Evolutionary conservation across 2,329 filamentous ascomycete genomes (phyloP).

Genomic region (Xylaria sp.): DNA sequence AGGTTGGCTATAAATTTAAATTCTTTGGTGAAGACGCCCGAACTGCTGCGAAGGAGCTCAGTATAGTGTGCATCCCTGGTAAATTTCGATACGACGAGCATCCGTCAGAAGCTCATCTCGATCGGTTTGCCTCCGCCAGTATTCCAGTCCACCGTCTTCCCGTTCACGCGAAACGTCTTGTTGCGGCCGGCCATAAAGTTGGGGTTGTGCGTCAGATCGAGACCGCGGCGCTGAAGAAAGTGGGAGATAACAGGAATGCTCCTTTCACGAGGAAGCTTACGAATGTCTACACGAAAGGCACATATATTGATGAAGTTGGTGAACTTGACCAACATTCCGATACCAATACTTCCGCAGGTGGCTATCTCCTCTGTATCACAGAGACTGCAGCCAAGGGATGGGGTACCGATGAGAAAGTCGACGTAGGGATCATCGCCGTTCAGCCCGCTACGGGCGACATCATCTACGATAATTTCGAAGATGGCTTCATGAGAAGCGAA

Average conservation of each 20-base stretch:
- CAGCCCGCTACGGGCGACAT: slow-evolving; percentile 96
- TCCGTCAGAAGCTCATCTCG: slow-evolving; percentile 87
- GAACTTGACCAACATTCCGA: slow-evolving; percentile 66
- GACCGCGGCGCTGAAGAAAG: slow-evolving; percentile 94
- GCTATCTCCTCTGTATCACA: slow-evolving; percentile 92
- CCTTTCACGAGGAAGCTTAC: slow-evolving; percentile 93
- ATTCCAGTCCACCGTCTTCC: slow-evolving; percentile 90
- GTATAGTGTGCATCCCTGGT: slow-evolving; percentile 95
- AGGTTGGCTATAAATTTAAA: slow-evolving; percentile 97
- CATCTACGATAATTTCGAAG: slow-evolving; percentile 93
- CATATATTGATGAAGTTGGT: slow-evolving; percentile 92
- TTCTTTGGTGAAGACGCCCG: slow-evolving; percentile 97
- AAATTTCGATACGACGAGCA: slow-evolving; percentile 95
- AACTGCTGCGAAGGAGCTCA: slow-evolving; percentile 84
- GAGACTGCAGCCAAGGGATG: slow-evolving; percentile 78
- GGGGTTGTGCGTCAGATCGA: slow-evolving; percentile 94
- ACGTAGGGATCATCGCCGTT: slow-evolving; percentile 89
- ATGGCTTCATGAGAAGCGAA: slow-evolving; percentile 96
- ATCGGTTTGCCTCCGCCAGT: slow-evolving; percentile 92
- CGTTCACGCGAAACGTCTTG: slow-evolving; percentile 91
- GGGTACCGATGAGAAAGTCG: slow-evolving; percentile 90
- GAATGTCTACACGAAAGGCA: slow-evolving; percentile 97
- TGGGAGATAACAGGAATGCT: slow-evolving; percentile 89
- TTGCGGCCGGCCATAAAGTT: slow-evolving; percentile 92
- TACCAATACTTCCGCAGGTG: slow-evolving; percentile 64